These are phyloP conservation scores for Ophiosphaerella herpotricha DNA, from an alignment of 2,329 filamentous ascomycete genomes.

Conservation along the genomic window DNA sequence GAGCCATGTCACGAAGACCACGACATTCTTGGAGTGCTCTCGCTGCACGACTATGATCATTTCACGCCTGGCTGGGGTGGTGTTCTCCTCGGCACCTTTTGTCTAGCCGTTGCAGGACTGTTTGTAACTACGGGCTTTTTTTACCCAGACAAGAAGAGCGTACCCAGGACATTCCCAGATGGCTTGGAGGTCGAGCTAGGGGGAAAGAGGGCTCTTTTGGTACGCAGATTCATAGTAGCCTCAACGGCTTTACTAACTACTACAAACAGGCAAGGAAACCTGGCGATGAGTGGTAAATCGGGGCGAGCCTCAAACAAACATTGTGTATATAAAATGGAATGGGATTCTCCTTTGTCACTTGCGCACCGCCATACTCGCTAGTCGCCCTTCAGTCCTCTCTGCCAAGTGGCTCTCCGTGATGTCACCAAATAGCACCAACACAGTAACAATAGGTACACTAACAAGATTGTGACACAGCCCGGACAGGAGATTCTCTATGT, in stretches of 20 bases:
- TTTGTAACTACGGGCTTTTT: conserved; percentile 45
- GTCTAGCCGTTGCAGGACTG: conserved; percentile 48
- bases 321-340: conserved; percentile 16
- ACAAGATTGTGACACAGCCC: too few relatives aligned
- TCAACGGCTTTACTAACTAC: conserved; percentile 4
- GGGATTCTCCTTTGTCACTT: conserved; percentile 2
- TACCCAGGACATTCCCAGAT: conserved; percentile 52
- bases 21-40: conserved; percentile 88
- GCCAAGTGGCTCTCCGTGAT: too few relatives aligned
- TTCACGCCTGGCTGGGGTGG: conserved; percentile 72
- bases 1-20: conserved; percentile 97
- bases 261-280: conserved; percentile 26
- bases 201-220: conserved; percentile 49
- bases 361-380: too few relatives aligned
- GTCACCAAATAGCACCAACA: too few relatives aligned
- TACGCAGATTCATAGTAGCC: conserved; percentile 25
- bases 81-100: conserved; percentile 58
- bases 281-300: conserved; percentile 22
- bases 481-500: too few relatives aligned
- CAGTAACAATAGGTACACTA: too few relatives aligned
- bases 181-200: conserved; percentile 56
- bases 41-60: conserved; percentile 87
- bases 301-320: not conserved
- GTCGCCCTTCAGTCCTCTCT: too few relatives aligned
- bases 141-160: conserved; percentile 54